Conservation (phyloP, 495 filamentous ascomycete genomes). For the Tuber brumale region DNA sequence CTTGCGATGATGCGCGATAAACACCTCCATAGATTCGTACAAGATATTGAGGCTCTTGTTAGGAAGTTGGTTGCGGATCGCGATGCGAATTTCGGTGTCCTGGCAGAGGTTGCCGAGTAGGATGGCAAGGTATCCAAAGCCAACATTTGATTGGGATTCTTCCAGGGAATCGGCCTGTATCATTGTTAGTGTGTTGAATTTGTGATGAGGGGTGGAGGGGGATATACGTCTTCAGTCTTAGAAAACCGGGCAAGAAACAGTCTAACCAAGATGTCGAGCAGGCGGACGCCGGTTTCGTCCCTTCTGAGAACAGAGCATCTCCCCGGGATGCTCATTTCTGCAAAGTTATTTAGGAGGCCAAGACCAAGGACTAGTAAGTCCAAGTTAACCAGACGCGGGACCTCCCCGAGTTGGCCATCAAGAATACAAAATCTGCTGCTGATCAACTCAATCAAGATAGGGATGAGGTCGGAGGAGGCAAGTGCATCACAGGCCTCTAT, state of each 20-base stretch:
- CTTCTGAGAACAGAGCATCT: slow-evolving; percentile 19
- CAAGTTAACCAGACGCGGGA: slow-evolving; percentile 49
- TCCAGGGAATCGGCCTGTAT: slow-evolving; percentile 72
- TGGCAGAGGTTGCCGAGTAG: slow-evolving; percentile 74
- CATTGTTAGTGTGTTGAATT: slow-evolving; percentile 11
- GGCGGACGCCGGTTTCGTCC: slow-evolving; percentile 19
- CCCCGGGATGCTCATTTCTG: slow-evolving; percentile 57
- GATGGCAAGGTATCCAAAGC: slow-evolving; percentile 82
- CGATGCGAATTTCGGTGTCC: slow-evolving; percentile 48
- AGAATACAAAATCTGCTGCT: slow-evolving; percentile 43
- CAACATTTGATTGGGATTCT: slow-evolving; percentile 78
- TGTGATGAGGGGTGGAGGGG: slow-evolving; percentile 2
- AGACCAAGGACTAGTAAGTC: slow-evolving; percentile 72
- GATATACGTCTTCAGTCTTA: slow-evolving; percentile 48
- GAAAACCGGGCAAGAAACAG: slow-evolving; percentile 45
- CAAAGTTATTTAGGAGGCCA: slow-evolving; percentile 83
- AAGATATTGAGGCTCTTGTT: slow-evolving; percentile 57
- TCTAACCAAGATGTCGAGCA: slow-evolving; percentile 47
- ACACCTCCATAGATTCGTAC: slow-evolving; percentile 77
- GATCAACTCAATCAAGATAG: slow-evolving; percentile 40
- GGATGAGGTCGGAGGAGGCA: slow-evolving; percentile 47
- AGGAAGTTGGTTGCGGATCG: slow-evolving; percentile 51
- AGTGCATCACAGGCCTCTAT: slow-evolving; percentile 59
- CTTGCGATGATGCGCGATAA: slow-evolving; percentile 67
- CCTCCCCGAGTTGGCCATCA: slow-evolving; percentile 44